Base-by-base conservation (phyloP, 495 filamentous ascomycete species). In the Penicillium robsamsonii region DNA sequence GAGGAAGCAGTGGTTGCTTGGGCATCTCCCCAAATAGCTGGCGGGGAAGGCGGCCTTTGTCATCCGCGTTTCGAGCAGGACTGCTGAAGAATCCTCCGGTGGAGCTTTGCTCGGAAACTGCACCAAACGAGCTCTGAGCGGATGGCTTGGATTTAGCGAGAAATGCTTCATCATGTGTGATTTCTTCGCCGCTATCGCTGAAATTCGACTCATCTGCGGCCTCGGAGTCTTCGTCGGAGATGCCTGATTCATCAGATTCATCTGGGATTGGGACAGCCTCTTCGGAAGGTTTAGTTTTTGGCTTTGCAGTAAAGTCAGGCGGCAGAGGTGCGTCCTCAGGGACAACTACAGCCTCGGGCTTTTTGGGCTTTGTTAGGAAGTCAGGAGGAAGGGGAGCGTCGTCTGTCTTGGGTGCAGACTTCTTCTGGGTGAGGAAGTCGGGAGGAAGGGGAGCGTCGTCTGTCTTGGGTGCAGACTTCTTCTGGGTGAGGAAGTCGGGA, bases 21-120 rank as follows among this genome's bases (percentile, higher is more conserved):
- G 70, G 58, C 27, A 89, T 74, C 60, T 90, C 87, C n/a, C 87
- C 88, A 65, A 92, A 91, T 41, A 87, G 72, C 25, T 74, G 75
- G 33, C 60, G 61, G 13, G 70, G 62, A 49, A 62, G 63, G 42
- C 55, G 56, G 51, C 25, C 52, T 17, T 60, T 50, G 5, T 60
- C 53, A n/a, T 57, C 53, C 1, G 40, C 45, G 11, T 68, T 56
- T 33, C 69, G 61, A 0, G 72, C 56, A 18, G 70, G 41, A 29
- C 70, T 71, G n/a, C 65, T 62, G 53, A 83, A 81, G 15, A 79
- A 50, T 27, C 75, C 73, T 18, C 71, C 73, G 3, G 67, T 61
- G 27, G 75, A 65, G 50, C 70, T 73, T 27, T 74, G 71, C 10
- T 68, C 69, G 17, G 63, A 62, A 2, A 60, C 30, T 27, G 72